These are phyloP conservation scores for Monosporascus sp. DNA, from an alignment of 2,329 filamentous ascomycete genomes.

Conservation along the genomic window DNA sequence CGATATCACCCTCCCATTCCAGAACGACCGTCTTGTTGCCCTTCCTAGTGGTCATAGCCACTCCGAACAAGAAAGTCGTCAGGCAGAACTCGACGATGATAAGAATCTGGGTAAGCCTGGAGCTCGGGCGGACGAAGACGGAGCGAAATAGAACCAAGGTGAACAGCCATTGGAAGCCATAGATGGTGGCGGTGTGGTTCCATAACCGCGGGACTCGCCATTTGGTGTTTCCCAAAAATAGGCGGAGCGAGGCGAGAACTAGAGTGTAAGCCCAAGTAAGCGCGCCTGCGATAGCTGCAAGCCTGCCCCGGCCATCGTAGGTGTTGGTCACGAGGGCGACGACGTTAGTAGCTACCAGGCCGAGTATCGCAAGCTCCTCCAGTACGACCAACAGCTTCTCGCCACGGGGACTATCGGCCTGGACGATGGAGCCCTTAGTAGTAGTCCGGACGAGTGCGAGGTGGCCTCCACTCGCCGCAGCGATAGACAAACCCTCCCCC, in stretches of 20 bases:
- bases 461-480: constrained; percentile 42
- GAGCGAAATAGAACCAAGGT: constrained; percentile 76
- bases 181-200: constrained; percentile 88
- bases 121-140: constrained; percentile 70
- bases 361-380: constrained; percentile 71
- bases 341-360: constrained; percentile 64
- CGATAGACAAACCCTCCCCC: constrained; percentile 50
- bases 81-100: constrained; percentile 71
- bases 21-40: constrained; percentile 86
- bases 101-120: constrained; percentile 56
- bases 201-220: constrained; percentile 70
- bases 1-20: constrained; percentile 83
- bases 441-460: constrained; percentile 55
- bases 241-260: constrained; percentile 64
- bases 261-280: constrained; percentile 78
- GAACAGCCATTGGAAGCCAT: constrained; percentile 77
- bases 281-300: constrained; percentile 62
- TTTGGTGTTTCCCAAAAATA: constrained; percentile 61
- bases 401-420: constrained; percentile 69
- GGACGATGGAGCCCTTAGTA: constrained; percentile 60
- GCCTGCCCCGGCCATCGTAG: constrained; percentile 52
- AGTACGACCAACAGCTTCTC: constrained; percentile 65
- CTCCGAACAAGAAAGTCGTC: constrained; percentile 65
- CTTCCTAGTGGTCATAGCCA: constrained; percentile 78
- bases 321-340: constrained; percentile 55